Base-by-base conservation (phyloP, 2,329 filamentous ascomycete species). In the Akanthomyces dipterigenus region DNA sequence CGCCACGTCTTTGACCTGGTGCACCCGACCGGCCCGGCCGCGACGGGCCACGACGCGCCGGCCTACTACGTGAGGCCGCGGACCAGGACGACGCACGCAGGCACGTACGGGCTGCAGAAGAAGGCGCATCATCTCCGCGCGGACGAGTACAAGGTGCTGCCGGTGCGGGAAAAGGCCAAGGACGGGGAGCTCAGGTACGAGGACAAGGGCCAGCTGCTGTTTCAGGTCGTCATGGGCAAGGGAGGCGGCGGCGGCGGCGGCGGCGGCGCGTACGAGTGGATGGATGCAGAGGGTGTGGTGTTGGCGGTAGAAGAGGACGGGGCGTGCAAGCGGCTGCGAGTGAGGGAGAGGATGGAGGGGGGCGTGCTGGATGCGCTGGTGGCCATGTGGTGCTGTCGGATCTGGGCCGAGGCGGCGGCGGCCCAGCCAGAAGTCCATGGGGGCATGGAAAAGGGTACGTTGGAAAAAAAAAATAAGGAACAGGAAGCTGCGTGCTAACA, bases 351-450 rank as follows among this genome's bases (percentile, higher is more conserved):
- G 4, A 38, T 68, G 42, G 62, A 58, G 4, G 61, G 66, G 49
- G 51, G 43, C 40, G 62, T 49, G 16, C 55, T 67, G 53, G 67
- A 70, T 56, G 67, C 64, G 28, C 62, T 70, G 58, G 63, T 70
- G 34, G 61, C 56, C 22, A 43, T 63, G 50, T 63, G 61, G 61
- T 63, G 61, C 36, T 56, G 55, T 20, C 2, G 56, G 36, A n/a
- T 59, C 31, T 59, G 56, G 56, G 46, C 42, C 24, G 48, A 31
- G 56, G 8, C 45, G 3, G 46, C 56, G 34, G 56, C n/a, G 34
- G 24, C 18, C n/a, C 54, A 56, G 20, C 54, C 42, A 9, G 3
- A 43, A 4, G n/a, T 56, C 0, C n/a, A 56, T 9, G 38, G 18
- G 5, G 54, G 54, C n/a, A 24, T 56, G 54, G 36, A 56, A 18